Evolutionary conservation across 176 grass and related monocot genomes (phyloP).

Genomic region (Carex littledalei): DNA sequence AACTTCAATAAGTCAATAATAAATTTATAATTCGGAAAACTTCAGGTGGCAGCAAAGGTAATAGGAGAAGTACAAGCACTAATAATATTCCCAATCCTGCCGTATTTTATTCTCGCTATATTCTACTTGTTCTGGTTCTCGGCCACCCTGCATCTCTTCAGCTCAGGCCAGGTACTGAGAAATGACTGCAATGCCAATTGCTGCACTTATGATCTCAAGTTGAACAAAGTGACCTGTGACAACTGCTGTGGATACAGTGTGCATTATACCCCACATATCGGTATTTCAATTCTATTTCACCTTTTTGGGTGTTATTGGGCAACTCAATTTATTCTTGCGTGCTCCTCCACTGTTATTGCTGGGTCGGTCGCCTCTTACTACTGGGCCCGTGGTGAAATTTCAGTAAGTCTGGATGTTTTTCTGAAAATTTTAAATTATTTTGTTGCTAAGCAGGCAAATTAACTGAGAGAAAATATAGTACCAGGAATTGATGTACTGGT

Average conservation of each 20-base stretch:
- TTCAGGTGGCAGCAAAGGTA: slow-evolving; percentile 94
- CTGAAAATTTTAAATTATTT: slow-evolving; percentile 6
- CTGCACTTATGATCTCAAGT: slow-evolving; percentile 76
- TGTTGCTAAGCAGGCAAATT: not conserved
- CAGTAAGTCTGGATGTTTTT: slow-evolving; percentile 40
- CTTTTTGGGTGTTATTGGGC: slow-evolving; percentile 94
- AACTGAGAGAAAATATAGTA: not conserved
- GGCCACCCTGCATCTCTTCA: slow-evolving; percentile 87
- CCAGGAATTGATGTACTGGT: not conserved
- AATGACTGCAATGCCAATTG: slow-evolving; percentile 95
- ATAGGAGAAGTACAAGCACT: slow-evolving; percentile 96
- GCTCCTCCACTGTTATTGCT: slow-evolving; percentile 79
- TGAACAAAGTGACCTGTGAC: slow-evolving; percentile 86
- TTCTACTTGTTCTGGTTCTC: slow-evolving; percentile 99
- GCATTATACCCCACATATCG: slow-evolving; percentile 88
- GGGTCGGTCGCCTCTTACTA: slow-evolving; percentile 97
- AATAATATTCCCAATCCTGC: slow-evolving; percentile 89
- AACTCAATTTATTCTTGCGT: slow-evolving; percentile 84
- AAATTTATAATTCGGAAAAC: slow-evolving; percentile 6
- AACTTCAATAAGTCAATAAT: not conserved
- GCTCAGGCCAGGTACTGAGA: slow-evolving; percentile 74
- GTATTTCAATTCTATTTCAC: slow-evolving; percentile 91
- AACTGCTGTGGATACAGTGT: slow-evolving; percentile 90
- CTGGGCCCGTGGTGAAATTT: slow-evolving; percentile 84
- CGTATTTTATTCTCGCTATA: slow-evolving; percentile 64